Percentiles rank a stretch among this genome's conserved stretches.
Evolutionary conservation across 768 basidiomycete species (phyloP).

Genomic region (Tulasnella sp.): DNA sequence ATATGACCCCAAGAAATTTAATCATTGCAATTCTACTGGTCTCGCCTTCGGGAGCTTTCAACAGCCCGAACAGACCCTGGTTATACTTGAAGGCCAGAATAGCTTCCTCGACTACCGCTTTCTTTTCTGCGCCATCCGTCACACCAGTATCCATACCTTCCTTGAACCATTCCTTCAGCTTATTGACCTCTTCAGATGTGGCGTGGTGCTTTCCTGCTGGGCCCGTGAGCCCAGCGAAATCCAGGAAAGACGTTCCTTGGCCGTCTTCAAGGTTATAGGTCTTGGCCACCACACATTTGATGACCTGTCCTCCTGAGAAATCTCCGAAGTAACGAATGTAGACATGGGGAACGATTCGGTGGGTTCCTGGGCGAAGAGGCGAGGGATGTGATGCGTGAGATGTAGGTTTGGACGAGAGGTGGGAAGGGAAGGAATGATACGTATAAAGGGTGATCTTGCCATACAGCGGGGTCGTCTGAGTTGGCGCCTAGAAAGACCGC

Average conservation of each 20-base stretch:
- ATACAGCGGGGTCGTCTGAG: slow-evolving; percentile 50
- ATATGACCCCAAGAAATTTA: neutral
- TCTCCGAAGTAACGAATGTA: slow-evolving; percentile 84
- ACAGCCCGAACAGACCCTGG: slow-evolving; percentile 50
- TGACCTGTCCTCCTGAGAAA: slow-evolving; percentile 75
- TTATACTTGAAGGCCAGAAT: slow-evolving; percentile 56
- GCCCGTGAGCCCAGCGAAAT: slow-evolving; percentile 61
- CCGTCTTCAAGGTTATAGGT: slow-evolving; percentile 63
- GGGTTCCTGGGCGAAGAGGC: slow-evolving; percentile 54
- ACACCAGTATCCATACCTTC: slow-evolving; percentile 58
- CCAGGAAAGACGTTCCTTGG: slow-evolving; percentile 67
- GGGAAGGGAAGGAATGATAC: slow-evolving; percentile 49
- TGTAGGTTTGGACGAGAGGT: slow-evolving; percentile 55
- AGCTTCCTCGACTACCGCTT: slow-evolving; percentile 55
- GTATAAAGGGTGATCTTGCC: slow-evolving; percentile 63
- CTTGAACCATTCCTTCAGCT: slow-evolving; percentile 74
- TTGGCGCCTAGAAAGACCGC: slow-evolving; percentile 56
- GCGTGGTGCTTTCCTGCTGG: slow-evolving; percentile 42
- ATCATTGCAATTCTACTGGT: slow-evolving; percentile 45
- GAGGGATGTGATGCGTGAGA: slow-evolving; percentile 56
- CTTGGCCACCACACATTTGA: slow-evolving; percentile 62
- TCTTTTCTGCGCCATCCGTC: slow-evolving; percentile 50
- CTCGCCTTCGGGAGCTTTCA: slow-evolving; percentile 45
- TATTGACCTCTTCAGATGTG: slow-evolving; percentile 63
- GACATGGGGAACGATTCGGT: slow-evolving; percentile 69